phyloP scores from a whole-genome alignment of 2,329 filamentous ascomycete species.

The Botrytis deweyae region DNA sequence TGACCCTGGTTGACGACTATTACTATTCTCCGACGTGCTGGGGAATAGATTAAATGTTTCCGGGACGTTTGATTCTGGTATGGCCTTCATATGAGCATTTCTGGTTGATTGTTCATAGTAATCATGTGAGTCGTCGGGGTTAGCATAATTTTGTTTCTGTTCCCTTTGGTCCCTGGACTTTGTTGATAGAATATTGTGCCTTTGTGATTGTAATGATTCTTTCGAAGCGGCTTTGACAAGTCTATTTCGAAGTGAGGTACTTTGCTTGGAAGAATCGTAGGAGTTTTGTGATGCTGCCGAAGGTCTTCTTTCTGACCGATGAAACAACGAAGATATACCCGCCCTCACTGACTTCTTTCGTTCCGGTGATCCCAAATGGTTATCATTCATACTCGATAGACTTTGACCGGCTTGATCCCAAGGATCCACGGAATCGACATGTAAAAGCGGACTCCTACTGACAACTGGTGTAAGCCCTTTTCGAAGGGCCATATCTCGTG shows the following conservation, averaged over 20 bases:
- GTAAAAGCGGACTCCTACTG: conserved; percentile 31
- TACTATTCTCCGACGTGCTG: background rate
- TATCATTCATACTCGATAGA: background rate
- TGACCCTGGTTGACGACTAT: background rate
- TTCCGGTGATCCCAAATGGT: conserved; percentile 1
- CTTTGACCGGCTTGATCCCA: conserved; percentile 15
- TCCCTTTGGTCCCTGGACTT: conserved; percentile 26
- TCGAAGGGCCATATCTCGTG: conserved; percentile 42
- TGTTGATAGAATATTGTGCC: conserved; percentile 30
- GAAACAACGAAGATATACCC: conserved; percentile 38
- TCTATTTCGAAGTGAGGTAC: conserved; percentile 26
- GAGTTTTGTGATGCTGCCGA: conserved; percentile 22
- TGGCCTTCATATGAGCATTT: conserved; percentile 31
- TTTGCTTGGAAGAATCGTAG: conserved; percentile 22
- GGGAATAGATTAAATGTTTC: conserved; percentile 18
- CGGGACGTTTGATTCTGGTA: conserved; percentile 33
- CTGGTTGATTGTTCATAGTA: conserved; percentile 33
- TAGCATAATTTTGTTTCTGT: background rate
- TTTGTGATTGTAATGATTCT: conserved; percentile 35
- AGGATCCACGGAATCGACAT: conserved; percentile 28
- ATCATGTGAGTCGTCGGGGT: conserved; percentile 27
- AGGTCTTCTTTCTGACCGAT: conserved; percentile 29
- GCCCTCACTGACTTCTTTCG: conserved; percentile 37
- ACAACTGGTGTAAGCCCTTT: conserved; percentile 41
- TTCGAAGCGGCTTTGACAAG: conserved; percentile 34